These are phyloP conservation scores for Naegleria gruberi DNA, from an alignment of 208 protist species.

Conservation along the genomic window DNA sequence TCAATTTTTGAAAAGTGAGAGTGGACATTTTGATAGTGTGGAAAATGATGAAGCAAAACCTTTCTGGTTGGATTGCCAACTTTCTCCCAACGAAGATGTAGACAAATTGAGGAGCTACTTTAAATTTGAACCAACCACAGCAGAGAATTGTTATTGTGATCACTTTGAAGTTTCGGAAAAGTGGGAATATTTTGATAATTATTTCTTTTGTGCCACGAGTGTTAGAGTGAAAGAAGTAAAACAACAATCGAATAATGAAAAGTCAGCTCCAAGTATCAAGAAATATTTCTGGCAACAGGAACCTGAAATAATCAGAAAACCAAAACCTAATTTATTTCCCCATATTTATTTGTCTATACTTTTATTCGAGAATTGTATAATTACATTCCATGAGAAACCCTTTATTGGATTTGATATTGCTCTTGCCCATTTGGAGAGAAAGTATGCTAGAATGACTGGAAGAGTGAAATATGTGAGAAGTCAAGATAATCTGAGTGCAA, in stretches of 20 bases:
- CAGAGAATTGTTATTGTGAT: background rate
- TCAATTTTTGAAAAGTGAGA: too few relatives aligned
- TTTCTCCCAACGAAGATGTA: background rate
- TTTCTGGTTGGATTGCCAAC: background rate
- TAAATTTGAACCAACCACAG: background rate
- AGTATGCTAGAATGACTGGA: background rate
- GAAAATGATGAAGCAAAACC: background rate
- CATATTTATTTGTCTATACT: background rate
- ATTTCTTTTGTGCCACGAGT: background rate
- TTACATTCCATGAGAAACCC: background rate
- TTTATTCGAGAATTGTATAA: background rate
- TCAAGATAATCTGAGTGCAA: background rate
- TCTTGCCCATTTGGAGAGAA: background rate
- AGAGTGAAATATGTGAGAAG: background rate
- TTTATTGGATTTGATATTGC: background rate
- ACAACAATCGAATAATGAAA: background rate
- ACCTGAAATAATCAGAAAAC: background rate
- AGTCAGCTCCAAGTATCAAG: background rate
- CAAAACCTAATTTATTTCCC: background rate
- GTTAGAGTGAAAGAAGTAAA: background rate
- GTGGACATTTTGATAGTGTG: background rate
- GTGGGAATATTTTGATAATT: background rate
- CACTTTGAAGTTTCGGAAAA: background rate
- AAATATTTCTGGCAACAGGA: background rate
- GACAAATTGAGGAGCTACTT: background rate